A percentile compares a stretch with the other conserved stretches of the same genome.
These are phyloP conservation scores for Xylaria cubensis DNA, from an alignment of 495 filamentous ascomycete genomes.

Conservation along the genomic window DNA sequence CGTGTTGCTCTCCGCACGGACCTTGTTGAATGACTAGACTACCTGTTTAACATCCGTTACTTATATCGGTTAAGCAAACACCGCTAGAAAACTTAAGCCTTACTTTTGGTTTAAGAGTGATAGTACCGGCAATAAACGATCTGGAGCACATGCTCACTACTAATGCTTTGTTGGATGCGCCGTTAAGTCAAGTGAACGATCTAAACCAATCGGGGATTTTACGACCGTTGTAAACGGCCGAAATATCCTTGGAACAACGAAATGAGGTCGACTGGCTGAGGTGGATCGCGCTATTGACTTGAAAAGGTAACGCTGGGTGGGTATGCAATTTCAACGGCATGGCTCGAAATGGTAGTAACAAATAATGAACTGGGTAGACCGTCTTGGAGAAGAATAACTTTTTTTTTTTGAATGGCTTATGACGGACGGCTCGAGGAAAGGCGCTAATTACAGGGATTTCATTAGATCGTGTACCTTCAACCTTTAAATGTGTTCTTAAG, in stretches of 20 bases:
- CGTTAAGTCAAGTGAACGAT: slow-evolving; percentile 2
- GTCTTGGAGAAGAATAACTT: not conserved
- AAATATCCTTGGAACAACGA: slow-evolving; percentile 8
- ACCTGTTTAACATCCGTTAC: not conserved
- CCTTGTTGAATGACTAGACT: slow-evolving; percentile 1
- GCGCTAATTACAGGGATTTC: not conserved
- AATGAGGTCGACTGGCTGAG: not conserved
- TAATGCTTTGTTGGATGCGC: not conserved
- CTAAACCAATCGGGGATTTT: slow-evolving; percentile 27
- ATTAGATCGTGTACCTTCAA: not conserved
- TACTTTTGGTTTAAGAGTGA: not conserved
- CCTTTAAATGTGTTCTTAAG: not conserved
- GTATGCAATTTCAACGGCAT: slow-evolving; percentile 16
- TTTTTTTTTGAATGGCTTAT: not conserved
- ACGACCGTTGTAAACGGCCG: slow-evolving; percentile 22
- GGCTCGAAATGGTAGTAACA: slow-evolving; percentile 2
- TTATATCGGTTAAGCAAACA: slow-evolving; percentile 2
- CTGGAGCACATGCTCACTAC: slow-evolving; percentile 5
- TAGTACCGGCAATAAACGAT: slow-evolving; percentile 3
- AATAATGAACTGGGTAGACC: not conserved
- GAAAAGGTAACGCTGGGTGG: slow-evolving; percentile 22
- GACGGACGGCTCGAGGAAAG: not conserved
- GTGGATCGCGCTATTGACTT: slow-evolving; percentile 22
- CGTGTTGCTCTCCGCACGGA: slow-evolving; percentile 11
- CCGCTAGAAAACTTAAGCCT: not conserved